Base-by-base conservation (phyloP, 2,329 filamentous ascomycete species). In the Alternaria arbusti region DNA sequence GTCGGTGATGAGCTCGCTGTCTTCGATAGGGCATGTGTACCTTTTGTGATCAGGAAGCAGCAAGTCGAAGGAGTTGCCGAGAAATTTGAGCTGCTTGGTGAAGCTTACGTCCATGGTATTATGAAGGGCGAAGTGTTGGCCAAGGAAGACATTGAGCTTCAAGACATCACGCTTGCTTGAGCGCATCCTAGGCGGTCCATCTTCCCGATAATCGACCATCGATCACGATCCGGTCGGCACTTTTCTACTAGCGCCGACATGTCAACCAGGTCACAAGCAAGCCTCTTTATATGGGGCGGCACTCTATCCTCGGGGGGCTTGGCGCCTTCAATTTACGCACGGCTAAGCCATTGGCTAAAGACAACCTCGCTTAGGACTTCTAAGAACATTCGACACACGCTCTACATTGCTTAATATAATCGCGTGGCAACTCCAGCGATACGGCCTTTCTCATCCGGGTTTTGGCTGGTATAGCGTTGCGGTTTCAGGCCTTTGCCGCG, bases 401-500 rank as follows among this genome's bases (percentile, higher is more conserved):
- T 67, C 58, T 46, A 75, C 66, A 75, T 72, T 74, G 66, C 65
- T 72, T 72, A 73, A 77, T 77, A 57, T 72, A 74, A 60, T 60
- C 46, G 57, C 52, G 57, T 57, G 25, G 32, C 54, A 54, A 64
- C 54, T 23, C 26, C 54, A 56, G 44, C 20, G 32, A 20, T 6
- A 43, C 72, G 72, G 73, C 61, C 8, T 44, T 40, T 40, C 17
- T 6, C 10, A 9, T 71, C 73, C 71, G 71, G 28, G 61, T 62
- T 55, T 22, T 30, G 61, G 54, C 59, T 63, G 54, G 55, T 63
- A 47, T 32, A 50, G 36, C 28, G 50, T 36, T 13, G 26, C 2
- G 46, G 23, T 22, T 15, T 65, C 64, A 40, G 58, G 47, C 57
- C 8, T 43, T 8, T 59, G 61, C 61, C 10, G 30, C 23, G 7